Conservation (phyloP, 2,329 filamentous ascomycete species). For the Lachnellula subtilissima region DNA sequence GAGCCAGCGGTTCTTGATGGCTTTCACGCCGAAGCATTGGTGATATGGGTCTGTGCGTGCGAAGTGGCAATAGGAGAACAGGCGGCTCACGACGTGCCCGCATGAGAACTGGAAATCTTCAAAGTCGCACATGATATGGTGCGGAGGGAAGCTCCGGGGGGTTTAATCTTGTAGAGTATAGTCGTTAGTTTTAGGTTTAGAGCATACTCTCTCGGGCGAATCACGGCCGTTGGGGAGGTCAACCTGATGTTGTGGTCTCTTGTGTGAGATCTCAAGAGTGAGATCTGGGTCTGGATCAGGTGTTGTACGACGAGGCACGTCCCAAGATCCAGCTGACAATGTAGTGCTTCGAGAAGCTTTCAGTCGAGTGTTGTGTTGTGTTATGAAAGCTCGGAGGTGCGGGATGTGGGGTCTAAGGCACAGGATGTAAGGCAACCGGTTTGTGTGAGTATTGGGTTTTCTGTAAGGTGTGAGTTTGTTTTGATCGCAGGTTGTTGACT, state of each 20-base stretch:
- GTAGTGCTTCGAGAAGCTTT: not conserved
- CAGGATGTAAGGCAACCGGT: not conserved
- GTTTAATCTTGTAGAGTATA: not conserved
- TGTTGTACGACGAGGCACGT: not conserved
- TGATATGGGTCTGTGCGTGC: conserved; percentile 69
- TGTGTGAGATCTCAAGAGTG: not conserved
- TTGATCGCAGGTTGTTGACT: too few species aligned
- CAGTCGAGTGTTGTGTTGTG: not conserved
- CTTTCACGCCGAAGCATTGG: conserved; percentile 63
- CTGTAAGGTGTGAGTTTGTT: too few species aligned
- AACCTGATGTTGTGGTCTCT: not conserved
- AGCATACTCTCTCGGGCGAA: too few species aligned
- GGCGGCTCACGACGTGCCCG: conserved; percentile 52
- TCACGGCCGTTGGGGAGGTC: too few species aligned
- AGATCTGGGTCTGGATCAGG: not conserved
- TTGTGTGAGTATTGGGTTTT: not conserved
- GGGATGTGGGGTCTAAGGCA: not conserved
- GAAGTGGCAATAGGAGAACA: conserved; percentile 69
- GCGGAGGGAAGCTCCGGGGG: not conserved
- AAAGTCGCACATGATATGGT: conserved; percentile 58
- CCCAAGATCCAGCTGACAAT: not conserved
- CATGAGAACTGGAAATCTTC: conserved; percentile 66
- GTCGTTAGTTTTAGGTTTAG: too few species aligned
- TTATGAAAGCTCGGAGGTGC: not conserved
- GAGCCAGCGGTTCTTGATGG: conserved; percentile 55